phyloP scores from a whole-genome alignment of 768 basidiomycete species.

The Termitomyces sp. region DNA sequence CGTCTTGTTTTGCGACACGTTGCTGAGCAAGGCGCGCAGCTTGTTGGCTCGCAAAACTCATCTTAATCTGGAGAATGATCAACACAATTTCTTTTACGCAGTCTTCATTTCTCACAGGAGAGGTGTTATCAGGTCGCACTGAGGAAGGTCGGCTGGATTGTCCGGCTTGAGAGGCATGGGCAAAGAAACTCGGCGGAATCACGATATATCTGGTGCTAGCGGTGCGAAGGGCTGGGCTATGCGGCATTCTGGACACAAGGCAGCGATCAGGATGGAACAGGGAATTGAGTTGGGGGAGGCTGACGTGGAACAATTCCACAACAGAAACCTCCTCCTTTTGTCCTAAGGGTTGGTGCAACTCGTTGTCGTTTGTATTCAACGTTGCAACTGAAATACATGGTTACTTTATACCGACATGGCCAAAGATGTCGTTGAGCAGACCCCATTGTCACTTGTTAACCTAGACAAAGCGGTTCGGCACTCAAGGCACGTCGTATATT shows the following conservation, averaged over 20 bases:
- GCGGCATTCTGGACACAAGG: not conserved
- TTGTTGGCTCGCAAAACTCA: slow-evolving; percentile 1
- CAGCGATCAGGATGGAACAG: not conserved
- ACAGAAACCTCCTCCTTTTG: not conserved
- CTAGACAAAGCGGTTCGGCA: not conserved
- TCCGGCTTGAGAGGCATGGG: not conserved
- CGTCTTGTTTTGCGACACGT: not conserved
- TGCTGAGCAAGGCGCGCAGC: not conserved
- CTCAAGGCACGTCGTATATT: not conserved
- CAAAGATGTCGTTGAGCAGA: not conserved
- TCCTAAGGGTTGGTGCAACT: not conserved
- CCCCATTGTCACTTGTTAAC: not conserved
- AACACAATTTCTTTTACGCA: not conserved
- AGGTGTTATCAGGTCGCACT: not conserved
- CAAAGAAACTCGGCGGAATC: slow-evolving; percentile 1
- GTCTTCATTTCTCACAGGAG: not conserved
- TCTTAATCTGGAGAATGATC: not conserved
- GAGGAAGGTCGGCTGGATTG: not conserved
- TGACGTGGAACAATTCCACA: not conserved
- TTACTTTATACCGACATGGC: not conserved
- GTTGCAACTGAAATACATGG: not conserved
- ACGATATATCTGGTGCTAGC: not conserved
- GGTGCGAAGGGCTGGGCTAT: not conserved
- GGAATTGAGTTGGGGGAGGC: not conserved
- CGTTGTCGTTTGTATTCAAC: not conserved